These are phyloP conservation scores for Setomelanomma holmii DNA, from an alignment of 2,329 filamentous ascomycete species.

Conservation along the genomic window DNA sequence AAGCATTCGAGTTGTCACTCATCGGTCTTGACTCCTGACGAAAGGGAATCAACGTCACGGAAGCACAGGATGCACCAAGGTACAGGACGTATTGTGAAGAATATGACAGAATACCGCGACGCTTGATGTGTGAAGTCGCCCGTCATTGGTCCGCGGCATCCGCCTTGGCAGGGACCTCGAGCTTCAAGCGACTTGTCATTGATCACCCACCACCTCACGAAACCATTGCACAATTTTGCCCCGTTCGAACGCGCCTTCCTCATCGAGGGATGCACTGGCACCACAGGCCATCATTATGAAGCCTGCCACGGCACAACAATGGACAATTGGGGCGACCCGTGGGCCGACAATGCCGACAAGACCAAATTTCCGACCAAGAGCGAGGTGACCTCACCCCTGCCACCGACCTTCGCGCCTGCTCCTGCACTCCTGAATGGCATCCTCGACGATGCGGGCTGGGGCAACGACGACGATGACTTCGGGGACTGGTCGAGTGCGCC, in stretches of 20 bases:
- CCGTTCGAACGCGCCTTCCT: neutral
- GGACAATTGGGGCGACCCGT: conserved; percentile 53
- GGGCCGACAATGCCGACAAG: conserved; percentile 44
- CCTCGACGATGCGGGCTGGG: conserved; percentile 48
- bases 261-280: conserved; percentile 36
- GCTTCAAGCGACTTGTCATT: conserved; percentile 14
- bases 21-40: no score
- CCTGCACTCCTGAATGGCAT: conserved; percentile 39
- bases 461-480: conserved; percentile 37
- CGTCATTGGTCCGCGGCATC: neutral
- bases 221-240: neutral
- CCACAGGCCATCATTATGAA: conserved; percentile 45
- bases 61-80: no score
- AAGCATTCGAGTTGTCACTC: no score
- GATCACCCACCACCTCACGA: neutral
- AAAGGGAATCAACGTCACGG: no score
- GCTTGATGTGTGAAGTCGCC: neutral
- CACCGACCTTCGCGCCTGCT: conserved; percentile 17
- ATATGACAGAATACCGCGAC: no score
- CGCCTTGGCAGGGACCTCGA: conserved; percentile 20
- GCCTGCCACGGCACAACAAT: conserved; percentile 41
- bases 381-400: conserved; percentile 28
- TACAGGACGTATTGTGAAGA: no score
- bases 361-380: conserved; percentile 30
- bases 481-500: conserved; percentile 37